phyloP scores from a whole-genome alignment of 2,329 filamentous ascomycete species.

The Passalora sequoiae region DNA sequence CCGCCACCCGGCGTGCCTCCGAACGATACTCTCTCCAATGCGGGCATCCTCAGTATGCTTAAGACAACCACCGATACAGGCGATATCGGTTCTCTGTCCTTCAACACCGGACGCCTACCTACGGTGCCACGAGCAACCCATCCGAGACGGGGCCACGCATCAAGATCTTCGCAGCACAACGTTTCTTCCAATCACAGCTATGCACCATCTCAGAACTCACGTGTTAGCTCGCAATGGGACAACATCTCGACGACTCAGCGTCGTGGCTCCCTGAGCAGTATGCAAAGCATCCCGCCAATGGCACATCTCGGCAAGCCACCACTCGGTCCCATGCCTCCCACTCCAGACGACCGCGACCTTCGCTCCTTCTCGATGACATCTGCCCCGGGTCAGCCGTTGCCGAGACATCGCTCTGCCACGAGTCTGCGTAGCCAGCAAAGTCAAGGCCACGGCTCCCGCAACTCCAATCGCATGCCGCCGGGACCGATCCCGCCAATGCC shows the following conservation, averaged over 20 bases:
- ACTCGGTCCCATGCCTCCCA: conserved; percentile 20
- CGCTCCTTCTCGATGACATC: conserved; percentile 43
- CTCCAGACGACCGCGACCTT: conserved; percentile 33
- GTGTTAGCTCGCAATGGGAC: conserved; percentile 37
- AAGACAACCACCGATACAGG: conserved; percentile 47
- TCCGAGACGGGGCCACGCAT: conserved; percentile 32
- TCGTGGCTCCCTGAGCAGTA: conserved; percentile 39
- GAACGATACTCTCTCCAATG: conserved; percentile 33
- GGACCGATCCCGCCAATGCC: conserved; percentile 30
- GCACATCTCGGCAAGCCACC: conserved; percentile 18
- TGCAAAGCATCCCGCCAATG: conserved; percentile 37
- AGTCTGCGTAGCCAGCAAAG: conserved; percentile 38
- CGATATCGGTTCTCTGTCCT: conserved; percentile 40
- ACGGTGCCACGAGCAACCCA: conserved; percentile 35
- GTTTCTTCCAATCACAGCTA: conserved; percentile 31
- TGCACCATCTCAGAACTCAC: conserved; percentile 39
- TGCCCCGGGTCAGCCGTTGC: conserved; percentile 34
- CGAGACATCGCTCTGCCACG: conserved; percentile 41
- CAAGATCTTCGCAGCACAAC: conserved; percentile 37
- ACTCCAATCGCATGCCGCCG: conserved; percentile 29
- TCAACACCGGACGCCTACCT: conserved; percentile 36
- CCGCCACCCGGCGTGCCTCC: conserved; percentile 28
- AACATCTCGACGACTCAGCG: conserved; percentile 36
- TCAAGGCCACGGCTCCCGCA: conserved; percentile 33
- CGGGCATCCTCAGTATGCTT: conserved; percentile 47